Conservation (phyloP, 2,329 filamentous ascomycete species). For the Fusarium coffeatum region DNA sequence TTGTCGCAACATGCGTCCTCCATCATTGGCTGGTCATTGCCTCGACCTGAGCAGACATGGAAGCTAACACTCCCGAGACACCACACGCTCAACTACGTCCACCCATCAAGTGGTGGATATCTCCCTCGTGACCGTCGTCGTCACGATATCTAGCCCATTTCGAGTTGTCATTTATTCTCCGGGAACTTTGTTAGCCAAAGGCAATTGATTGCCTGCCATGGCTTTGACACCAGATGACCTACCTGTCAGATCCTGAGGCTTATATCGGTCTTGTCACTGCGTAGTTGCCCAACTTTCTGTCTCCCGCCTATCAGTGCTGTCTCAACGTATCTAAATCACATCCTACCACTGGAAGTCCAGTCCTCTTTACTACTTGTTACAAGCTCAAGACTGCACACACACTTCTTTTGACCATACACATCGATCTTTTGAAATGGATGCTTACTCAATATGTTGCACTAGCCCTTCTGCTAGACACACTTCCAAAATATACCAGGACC, state of each 20-base stretch:
- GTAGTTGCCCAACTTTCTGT: conserved; percentile 3
- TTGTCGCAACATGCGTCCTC: not conserved
- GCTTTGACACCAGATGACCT: conserved; percentile 38
- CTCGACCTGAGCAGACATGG: conserved; percentile 1
- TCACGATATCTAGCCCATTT: conserved; percentile 34
- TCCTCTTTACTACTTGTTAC: conserved; percentile 2
- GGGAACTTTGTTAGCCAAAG: conserved; percentile 17
- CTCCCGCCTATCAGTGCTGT: conserved; percentile 27
- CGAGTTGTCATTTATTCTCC: conserved; percentile 31
- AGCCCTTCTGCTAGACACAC: conserved; percentile 57
- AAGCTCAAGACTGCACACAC: not conserved
- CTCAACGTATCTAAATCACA: conserved; percentile 10
- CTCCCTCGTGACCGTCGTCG: conserved; percentile 39
- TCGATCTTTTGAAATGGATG: conserved; percentile 56
- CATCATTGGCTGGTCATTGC: conserved; percentile 11
- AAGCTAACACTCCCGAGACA: conserved; percentile 23
- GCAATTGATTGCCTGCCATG: conserved; percentile 15
- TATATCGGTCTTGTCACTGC: conserved; percentile 36
- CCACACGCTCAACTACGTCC: conserved; percentile 26
- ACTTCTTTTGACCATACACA: conserved; percentile 10
- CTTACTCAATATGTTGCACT: conserved; percentile 63
- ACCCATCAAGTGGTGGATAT: conserved; percentile 31
- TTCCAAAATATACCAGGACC: conserved; percentile 64
- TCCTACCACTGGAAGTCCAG: conserved; percentile 39
- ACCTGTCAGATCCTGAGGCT: conserved; percentile 33